Evolutionary conservation across 2,329 filamentous ascomycete species (phyloP).

Genomic region (Camillea tinctor): DNA sequence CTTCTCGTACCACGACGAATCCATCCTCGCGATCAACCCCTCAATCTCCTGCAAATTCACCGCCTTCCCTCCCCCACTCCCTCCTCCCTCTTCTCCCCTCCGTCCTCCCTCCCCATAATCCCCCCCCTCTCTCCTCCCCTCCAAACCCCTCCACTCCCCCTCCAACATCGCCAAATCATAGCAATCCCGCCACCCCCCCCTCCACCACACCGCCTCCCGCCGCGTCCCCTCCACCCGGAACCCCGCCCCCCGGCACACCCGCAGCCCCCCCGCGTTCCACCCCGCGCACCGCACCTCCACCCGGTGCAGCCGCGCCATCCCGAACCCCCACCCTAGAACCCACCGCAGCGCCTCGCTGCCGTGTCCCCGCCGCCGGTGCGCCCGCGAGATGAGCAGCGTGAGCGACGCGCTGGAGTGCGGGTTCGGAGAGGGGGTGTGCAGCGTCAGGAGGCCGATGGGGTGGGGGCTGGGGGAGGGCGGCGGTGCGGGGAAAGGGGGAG

Average conservation of each 20-base stretch:
- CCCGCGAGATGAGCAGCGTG: conserved; percentile 1
- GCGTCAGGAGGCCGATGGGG: conserved; percentile 8
- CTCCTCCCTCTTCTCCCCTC: too few species aligned
- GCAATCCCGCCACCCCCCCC: conserved; percentile 12
- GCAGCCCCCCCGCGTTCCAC: conserved; percentile 13
- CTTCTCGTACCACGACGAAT: neutral
- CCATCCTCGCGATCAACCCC: neutral
- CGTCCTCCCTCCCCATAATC: neutral
- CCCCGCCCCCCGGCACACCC: conserved; percentile 9
- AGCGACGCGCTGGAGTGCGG: conserved; percentile 5
- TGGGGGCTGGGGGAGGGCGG: too few species aligned
- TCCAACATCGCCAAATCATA: conserved; percentile 16
- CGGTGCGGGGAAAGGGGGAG: too few species aligned
- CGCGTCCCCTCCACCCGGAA: conserved; percentile 13
- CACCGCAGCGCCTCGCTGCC: conserved; percentile 12
- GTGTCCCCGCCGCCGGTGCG: conserved; percentile 10
- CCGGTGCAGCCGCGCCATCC: conserved; percentile 13
- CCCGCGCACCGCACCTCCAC: conserved; percentile 7
- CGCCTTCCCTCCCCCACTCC: too few species aligned
- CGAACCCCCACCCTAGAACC: conserved; percentile 16
- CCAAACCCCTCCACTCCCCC: conserved; percentile 11
- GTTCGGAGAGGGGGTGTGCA: conserved; percentile 4
- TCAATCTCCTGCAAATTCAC: neutral
- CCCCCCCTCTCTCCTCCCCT: neutral
- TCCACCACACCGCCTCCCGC: conserved; percentile 13